Evolutionary conservation across 257 asterid species (phyloP).

Genomic region (Solanum lycopersicoides): DNA sequence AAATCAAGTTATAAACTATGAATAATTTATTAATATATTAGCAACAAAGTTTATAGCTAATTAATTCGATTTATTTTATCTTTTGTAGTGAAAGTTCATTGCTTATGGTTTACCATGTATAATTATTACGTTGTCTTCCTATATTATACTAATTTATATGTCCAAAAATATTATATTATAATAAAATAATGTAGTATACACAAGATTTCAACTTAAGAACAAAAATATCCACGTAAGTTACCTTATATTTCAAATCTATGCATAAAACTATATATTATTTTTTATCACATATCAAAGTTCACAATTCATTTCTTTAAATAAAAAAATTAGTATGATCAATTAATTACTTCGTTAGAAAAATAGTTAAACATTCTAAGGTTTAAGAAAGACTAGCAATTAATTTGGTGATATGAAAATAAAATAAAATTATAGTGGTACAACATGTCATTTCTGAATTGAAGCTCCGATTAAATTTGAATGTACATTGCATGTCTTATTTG

Average conservation of each 20-base stretch:
- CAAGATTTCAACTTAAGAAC: neutral
- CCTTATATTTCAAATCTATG: neutral
- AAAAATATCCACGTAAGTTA: neutral
- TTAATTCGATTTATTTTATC: neutral
- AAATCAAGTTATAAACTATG: neutral
- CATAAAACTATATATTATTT: neutral
- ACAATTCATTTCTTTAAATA: neutral
- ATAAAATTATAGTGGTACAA: neutral
- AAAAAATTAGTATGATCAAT: neutral
- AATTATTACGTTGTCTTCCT: neutral
- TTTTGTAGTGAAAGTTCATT: neutral
- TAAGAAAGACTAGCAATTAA: neutral
- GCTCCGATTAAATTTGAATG: no score
- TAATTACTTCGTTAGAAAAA: neutral
- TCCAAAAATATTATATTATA: neutral
- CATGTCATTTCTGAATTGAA: no score
- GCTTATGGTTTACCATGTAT: neutral
- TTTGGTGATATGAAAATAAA: neutral
- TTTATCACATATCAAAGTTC: neutral
- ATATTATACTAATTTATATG: neutral
- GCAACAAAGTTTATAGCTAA: neutral
- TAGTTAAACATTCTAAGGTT: neutral
- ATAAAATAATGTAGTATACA: neutral
- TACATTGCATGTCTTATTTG: no score
- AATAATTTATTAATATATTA: neutral